A percentile compares a stretch with the other conserved stretches of the same genome.
Conservation (phyloP, 2,329 filamentous ascomycete species). For the Ophiostoma sp. region DNA sequence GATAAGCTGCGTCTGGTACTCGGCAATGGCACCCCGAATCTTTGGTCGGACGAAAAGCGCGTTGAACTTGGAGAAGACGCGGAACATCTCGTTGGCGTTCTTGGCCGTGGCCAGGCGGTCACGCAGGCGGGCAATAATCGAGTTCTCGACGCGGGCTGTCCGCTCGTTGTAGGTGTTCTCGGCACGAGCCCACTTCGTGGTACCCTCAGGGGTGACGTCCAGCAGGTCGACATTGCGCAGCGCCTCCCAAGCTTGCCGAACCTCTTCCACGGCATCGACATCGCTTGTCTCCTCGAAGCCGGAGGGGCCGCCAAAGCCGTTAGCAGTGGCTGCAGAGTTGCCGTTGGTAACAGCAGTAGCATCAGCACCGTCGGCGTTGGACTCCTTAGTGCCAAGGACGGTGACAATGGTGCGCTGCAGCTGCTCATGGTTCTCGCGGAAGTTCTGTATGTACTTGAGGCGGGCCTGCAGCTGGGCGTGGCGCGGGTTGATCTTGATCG, state of each 20-base stretch:
- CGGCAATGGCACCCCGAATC: slow-evolving; percentile 94
- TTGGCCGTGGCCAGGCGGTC: slow-evolving; percentile 94
- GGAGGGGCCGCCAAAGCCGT: slow-evolving; percentile 46
- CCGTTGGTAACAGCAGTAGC: slow-evolving; percentile 45
- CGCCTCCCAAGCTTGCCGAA: slow-evolving; percentile 89
- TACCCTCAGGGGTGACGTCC: slow-evolving; percentile 87
- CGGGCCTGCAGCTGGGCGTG: slow-evolving; percentile 88
- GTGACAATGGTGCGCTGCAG: slow-evolving; percentile 94
- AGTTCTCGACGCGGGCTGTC: slow-evolving; percentile 95
- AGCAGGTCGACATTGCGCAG: slow-evolving; percentile 93
- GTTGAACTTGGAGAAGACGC: slow-evolving; percentile 99
- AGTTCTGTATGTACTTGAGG: slow-evolving; percentile 89
- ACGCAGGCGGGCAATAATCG: slow-evolving; percentile 90
- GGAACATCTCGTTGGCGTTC: slow-evolving; percentile 99
- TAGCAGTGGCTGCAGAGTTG: not conserved
- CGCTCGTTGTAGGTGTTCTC: slow-evolving; percentile 97
- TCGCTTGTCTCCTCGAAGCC: slow-evolving; percentile 89
- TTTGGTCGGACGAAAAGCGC: slow-evolving; percentile 98
- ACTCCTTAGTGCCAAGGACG: slow-evolving; percentile 76
- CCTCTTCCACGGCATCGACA: slow-evolving; percentile 94
- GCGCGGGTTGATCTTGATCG: slow-evolving; percentile 89
- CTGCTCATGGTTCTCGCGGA: slow-evolving; percentile 96
- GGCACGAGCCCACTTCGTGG: slow-evolving; percentile 86
- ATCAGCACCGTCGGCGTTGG: slow-evolving; percentile 56
- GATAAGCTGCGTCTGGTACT: slow-evolving; percentile 97